Evolutionary conservation across 495 filamentous ascomycete species (phyloP), one percentile per base, ranked within the genome.

Genomic region (Aspergillus saccharolyticus): DNA sequence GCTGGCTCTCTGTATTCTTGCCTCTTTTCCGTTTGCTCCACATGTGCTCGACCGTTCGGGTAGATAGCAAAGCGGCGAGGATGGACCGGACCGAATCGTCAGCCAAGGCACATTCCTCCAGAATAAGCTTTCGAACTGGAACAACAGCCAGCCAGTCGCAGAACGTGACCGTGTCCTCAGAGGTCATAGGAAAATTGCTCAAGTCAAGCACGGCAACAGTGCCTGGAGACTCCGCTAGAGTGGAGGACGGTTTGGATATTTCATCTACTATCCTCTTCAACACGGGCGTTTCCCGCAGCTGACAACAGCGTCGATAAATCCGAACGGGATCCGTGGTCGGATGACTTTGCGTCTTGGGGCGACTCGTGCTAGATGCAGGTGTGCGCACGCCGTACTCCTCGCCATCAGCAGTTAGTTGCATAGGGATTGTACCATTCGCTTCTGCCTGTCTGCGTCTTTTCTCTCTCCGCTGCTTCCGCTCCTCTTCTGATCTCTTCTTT

Each of bases 91-190:
- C 76, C 20, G 89, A 90, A 64, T 91, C 89, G 66, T 97, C 91
- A 1, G 83, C 89, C 45, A 98, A 74, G 6, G 88, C 85, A 64
- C 91, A 94, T 62, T 91, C 87, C 63, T 96, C 93, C 28, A 98
- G 74, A 8, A 91, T 78, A 1, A 98, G 69, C 54, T 91, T 88
- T 58, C 86, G 88, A 6, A 98, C 84, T 0, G 94, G 93, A 8
- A 97, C 94, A 3, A 98, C 82, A 15, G 94, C 94, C 22, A 98
- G 78, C 77, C 93, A 98, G 66, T 98, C 94, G 52, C 90, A 88
- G 19, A 98, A 78, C 0, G 93, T 95, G 21, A 90, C 73, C 30
- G 95, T 75, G 68, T 98, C 94, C 14, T 88, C 78, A 20, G 92
- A 73, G 45, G 88, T 85, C 79, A 97, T 84, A 63, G 85, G 85